Percentiles rank a stretch among this genome's conserved stretches.
Conservation (phyloP, 208 protist species). For the Acanthamoeba quina region DNA sequence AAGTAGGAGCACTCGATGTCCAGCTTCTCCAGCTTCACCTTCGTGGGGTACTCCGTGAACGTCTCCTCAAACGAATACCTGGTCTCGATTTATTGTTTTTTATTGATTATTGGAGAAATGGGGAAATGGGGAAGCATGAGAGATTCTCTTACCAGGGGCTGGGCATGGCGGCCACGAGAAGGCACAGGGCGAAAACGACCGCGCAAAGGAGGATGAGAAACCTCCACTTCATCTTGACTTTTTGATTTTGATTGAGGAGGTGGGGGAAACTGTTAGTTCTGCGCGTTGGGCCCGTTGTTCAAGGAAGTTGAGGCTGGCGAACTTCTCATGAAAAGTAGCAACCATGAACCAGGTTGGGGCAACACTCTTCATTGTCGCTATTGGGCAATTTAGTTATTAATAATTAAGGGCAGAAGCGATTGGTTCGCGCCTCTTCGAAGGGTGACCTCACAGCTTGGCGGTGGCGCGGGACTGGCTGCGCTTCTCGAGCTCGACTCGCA, state of each 20-base stretch:
- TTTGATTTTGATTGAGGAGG: background rate
- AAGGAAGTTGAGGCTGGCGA: too few species aligned
- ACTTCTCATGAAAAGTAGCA: too few species aligned
- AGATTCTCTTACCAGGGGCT: background rate
- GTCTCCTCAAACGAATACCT: background rate
- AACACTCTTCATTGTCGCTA: too few species aligned
- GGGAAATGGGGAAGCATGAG: too few species aligned
- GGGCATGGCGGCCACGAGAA: background rate
- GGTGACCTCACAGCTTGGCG: background rate
- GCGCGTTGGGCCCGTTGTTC: too few species aligned
- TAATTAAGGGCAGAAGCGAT: too few species aligned
- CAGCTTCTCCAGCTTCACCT: background rate
- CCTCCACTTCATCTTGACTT: background rate
- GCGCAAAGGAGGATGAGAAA: background rate
- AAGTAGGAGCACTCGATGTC: background rate
- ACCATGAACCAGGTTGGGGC: too few species aligned
- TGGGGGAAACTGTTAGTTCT: too few species aligned
- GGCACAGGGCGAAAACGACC: background rate
- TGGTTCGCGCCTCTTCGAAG: too few species aligned
- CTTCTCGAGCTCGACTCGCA: conserved; percentile 8
- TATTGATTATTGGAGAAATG: too few species aligned
- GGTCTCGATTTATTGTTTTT: background rate
- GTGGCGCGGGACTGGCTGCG: background rate
- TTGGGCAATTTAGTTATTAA: too few species aligned
- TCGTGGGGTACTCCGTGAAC: background rate